Base-by-base conservation (phyloP, 768 basidiomycete species). In the Piloderma croceum region DNA sequence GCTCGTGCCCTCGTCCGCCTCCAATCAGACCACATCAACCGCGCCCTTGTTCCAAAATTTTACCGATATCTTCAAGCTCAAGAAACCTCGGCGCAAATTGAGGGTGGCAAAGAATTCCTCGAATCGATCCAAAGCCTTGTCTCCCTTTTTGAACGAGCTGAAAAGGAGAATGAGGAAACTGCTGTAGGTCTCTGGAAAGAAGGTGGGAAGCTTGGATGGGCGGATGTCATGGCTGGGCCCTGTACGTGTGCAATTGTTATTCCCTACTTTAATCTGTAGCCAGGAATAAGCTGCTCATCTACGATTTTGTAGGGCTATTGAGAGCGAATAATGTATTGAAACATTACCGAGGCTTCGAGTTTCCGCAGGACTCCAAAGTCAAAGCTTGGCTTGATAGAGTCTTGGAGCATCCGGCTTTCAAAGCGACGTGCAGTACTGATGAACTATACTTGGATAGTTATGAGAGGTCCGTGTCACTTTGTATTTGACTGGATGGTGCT, bases 61-160 rank as follows among this genome's bases (percentile, higher is more conserved):
- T 86, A 86, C 51, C 76, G 82, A 21, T 85, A 70, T 49, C 69
- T 88, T 21, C 83, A 87, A 62, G 79, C 82, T 0, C 84, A 83
- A 58, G 76, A 77, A 6, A 39, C 54, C 7, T 59, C 58, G 3
- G 67, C 73, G 1, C 83, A 85, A 53, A 68, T 71, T 34, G 60
- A 68, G 15, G 57, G 52, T 3, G 76, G 69, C 2, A 71, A 68
- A 39, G 82, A 82, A 15, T 81, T 83, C 44, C 62, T 63, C 25
- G 58, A 59, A 1, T 69, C 76, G 1, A 53, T 87, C 10, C 71
- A 74, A 18, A 52, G 53, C 1, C 73, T 87, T 24, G 67, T 78
- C 0, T 47, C 39, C 1, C 64, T 83, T 7, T 67, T 86, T 24
- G 74, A 83, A 46, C 63, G 78, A n/a, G 65, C 76, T 0, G 76